Evolutionary conservation across 139 green algal species (phyloP).

Genomic region (Coelastrella sp.): DNA sequence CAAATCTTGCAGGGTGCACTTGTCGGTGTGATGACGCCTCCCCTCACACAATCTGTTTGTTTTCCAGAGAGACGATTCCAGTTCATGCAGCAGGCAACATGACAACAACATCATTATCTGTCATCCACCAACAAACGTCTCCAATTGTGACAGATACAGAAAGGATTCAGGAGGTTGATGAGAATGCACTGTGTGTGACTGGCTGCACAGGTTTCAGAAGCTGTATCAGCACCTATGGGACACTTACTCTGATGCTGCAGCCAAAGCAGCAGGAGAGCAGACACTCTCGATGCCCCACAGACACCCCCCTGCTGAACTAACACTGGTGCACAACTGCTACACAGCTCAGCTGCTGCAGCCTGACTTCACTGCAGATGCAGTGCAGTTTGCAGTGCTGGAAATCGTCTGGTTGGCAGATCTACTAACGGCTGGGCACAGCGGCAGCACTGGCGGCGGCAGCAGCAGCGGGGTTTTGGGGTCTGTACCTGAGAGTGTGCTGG

Average conservation of each 20-base stretch:
- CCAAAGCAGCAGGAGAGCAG: background rate
- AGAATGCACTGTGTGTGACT: background rate
- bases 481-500: slow-evolving; percentile 69
- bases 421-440: background rate
- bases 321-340: slow-evolving; percentile 62
- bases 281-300: background rate
- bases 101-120: too few relatives aligned
- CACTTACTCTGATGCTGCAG: background rate
- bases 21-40: too few relatives aligned
- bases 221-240: slow-evolving; percentile 23
- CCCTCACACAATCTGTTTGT: too few relatives aligned
- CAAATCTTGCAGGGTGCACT: too few relatives aligned
- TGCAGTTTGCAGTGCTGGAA: slow-evolving; percentile 48
- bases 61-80: too few relatives aligned
- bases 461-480: background rate
- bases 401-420: slow-evolving; percentile 65
- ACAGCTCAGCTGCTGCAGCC: slow-evolving; percentile 50
- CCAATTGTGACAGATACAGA: too few relatives aligned
- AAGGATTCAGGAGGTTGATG: too few relatives aligned
- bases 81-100: too few relatives aligned
- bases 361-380: slow-evolving; percentile 37
- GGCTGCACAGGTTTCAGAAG: slow-evolving; percentile 28
- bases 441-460: slow-evolving; percentile 4
- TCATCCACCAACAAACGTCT: too few relatives aligned
- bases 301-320: slow-evolving; percentile 44